Evolutionary conservation across 306 rosid genomes (phyloP), one percentile per base, ranked within the genome.

Genomic region (Pachyrhizus erosus): DNA sequence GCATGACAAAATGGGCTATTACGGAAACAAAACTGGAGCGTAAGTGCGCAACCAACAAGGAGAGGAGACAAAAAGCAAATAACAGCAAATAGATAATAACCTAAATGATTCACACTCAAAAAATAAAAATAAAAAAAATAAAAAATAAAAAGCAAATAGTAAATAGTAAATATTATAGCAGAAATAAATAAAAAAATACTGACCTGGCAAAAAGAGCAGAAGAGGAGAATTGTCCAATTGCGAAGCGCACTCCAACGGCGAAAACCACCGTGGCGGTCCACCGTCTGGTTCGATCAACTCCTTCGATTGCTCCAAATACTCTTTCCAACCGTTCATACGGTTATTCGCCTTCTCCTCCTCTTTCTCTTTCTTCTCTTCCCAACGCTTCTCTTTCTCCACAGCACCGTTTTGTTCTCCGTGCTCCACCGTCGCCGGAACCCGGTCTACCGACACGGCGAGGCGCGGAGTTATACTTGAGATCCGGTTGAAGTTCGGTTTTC

Each of bases 221-320:
- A 92, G 82, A 13, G 99, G 99, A 27, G 96, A 83, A 48, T 87
- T 79, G 9, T 74, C 39, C 73, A 62, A 12, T 24, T 84, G 94
- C 31, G 86, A 80, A 40, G 86, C 88, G 72, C 90, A 78, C 40
- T 89, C 88, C 80, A 90, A 24, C 3, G 99, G 99, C 46, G 96
- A 91, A 91, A 93, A 92, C 99, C 99, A 91, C 68, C 97, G 92
- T 17, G 96, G 97, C 20, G 94, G 92, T 29, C 99, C 97, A 34
- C 86, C 86, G 72, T 89, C 91, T 23, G 90, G 75, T 71, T 69
- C 10, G 21, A 91, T 68, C 5, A 91, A 42, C 23, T 80, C 90
- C 85, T 78, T 86, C 1, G 93, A 82, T 43, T 85, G 88, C 70
- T 89, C 87, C 1, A 90, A 78, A 70, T 81, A 93, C 26, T 87